Evolutionary conservation across 1,284 basidiomycete genomes (phyloP).

Genomic region (Fomitopsis betulina): DNA sequence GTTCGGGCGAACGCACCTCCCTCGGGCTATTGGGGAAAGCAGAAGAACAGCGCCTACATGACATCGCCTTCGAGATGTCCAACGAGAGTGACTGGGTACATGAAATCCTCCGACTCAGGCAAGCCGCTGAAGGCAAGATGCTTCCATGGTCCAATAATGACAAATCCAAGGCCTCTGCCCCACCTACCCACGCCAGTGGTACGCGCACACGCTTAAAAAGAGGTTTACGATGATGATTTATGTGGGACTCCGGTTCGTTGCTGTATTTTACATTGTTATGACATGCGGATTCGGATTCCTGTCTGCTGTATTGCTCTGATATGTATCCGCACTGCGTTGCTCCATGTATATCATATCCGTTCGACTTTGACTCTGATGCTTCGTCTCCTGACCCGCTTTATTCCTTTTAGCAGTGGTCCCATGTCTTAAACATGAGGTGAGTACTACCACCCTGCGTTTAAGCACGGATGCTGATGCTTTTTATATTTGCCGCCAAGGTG

Average conservation of each 20-base stretch:
- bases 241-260: not conserved
- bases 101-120: constrained; percentile 43
- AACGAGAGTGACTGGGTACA: constrained; percentile 62
- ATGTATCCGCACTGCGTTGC: not conserved
- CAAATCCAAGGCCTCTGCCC: constrained; percentile 1
- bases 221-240: not conserved
- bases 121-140: constrained; percentile 20
- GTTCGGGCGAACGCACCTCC: constrained; percentile 48
- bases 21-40: constrained; percentile 39
- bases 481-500: not conserved
- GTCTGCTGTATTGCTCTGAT: not conserved
- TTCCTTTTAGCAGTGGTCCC: not conserved
- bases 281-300: not conserved
- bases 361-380: not conserved
- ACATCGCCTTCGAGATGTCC: constrained; percentile 40
- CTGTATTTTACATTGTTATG: not conserved
- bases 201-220: constrained; percentile 4
- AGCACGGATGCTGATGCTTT: not conserved
- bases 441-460: not conserved
- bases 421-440: not conserved
- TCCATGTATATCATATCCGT: not conserved
- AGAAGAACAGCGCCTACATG: constrained; percentile 53
- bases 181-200: not conserved
- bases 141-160: constrained; percentile 9
- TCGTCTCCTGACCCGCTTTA: not conserved